Evolutionary conservation across 2,329 filamentous ascomycete species (phyloP).

Genomic region (Diaporthe capsici): DNA sequence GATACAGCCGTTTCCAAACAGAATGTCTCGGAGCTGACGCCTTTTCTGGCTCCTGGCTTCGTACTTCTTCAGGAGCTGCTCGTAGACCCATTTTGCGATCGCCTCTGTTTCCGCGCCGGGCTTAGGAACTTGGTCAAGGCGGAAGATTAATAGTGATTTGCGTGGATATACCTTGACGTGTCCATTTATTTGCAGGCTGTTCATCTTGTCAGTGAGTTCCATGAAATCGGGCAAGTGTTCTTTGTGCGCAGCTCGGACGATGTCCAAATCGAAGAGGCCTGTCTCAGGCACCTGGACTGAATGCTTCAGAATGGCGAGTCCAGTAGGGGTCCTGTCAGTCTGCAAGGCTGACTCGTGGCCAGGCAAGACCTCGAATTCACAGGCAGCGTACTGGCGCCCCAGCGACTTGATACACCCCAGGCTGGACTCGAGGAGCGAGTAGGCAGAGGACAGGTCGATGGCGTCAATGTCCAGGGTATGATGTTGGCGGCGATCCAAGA

Average conservation of each 20-base stretch:
- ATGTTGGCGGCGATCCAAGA: neutral
- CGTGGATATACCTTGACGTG: neutral
- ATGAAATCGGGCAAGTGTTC: neutral
- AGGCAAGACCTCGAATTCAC: neutral
- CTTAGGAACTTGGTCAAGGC: neutral
- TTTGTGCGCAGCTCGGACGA: neutral
- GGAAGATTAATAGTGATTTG: neutral
- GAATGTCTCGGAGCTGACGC: neutral
- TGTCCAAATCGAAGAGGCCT: neutral
- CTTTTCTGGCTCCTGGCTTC: neutral
- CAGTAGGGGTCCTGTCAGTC: neutral
- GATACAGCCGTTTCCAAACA: neutral
- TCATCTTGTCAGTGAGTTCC: neutral
- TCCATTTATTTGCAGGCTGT: neutral
- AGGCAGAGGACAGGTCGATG: neutral
- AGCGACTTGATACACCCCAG: neutral
- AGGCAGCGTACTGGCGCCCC: neutral
- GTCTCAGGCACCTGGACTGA: neutral
- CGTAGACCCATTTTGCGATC: neutral
- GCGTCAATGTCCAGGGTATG: neutral
- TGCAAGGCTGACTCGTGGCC: neutral
- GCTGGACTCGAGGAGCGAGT: neutral
- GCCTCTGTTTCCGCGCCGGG: neutral
- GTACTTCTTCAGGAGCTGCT: neutral
- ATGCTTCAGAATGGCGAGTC: neutral